Conservation (phyloP, 2,329 filamentous ascomycete species). For the Zalaria obscura region DNA sequence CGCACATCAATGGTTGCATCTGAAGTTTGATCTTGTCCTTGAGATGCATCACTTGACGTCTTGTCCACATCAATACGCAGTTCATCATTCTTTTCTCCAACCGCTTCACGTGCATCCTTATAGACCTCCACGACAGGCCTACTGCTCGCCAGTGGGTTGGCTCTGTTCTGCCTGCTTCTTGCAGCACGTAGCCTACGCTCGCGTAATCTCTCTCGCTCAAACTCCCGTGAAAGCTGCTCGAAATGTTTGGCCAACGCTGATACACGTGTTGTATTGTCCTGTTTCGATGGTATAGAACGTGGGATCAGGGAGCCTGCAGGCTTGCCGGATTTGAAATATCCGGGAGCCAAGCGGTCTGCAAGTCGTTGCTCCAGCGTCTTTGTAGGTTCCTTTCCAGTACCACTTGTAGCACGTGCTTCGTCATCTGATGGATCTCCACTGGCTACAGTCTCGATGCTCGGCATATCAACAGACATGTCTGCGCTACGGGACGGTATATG, state of each 20-base stretch:
- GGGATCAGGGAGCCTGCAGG: conserved; percentile 63
- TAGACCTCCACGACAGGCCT: conserved; percentile 95
- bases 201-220: conserved; percentile 82
- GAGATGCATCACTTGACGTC: background rate
- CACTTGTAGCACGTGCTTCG: background rate
- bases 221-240: conserved; percentile 90
- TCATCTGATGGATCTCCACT: conserved; percentile 4
- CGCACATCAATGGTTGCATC: conserved; percentile 47
- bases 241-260: conserved; percentile 91
- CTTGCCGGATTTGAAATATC: conserved; percentile 45
- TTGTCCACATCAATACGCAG: background rate
- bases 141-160: conserved; percentile 82
- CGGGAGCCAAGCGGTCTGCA: conserved; percentile 55
- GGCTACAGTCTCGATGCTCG: conserved; percentile 4
- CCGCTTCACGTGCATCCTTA: conserved; percentile 81
- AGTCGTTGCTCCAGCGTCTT: conserved; percentile 56
- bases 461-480: conserved; percentile 1
- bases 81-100: conserved; percentile 25
- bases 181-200: conserved; percentile 72
- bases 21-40: background rate
- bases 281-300: conserved; percentile 60
- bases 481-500: conserved; percentile 12
- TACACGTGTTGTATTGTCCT: conserved; percentile 52
- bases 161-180: conserved; percentile 60
- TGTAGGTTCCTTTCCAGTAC: conserved; percentile 14